Percentiles rank a stretch among this genome's conserved stretches.
Evolutionary conservation across 805 yeast genomes (phyloP).

Genomic region (Metschnikowia sp.): DNA sequence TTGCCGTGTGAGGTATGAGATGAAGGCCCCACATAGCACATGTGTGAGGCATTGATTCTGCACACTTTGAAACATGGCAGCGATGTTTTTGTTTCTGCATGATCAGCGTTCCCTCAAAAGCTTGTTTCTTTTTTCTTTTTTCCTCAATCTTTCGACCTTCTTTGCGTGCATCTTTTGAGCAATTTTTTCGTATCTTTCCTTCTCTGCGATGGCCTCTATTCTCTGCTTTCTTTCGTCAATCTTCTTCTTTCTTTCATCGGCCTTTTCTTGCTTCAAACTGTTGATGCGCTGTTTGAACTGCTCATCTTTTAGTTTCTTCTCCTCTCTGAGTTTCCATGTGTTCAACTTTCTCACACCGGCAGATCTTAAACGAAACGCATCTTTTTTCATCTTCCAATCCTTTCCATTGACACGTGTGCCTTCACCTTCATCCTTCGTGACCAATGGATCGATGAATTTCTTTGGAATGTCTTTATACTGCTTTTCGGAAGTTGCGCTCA

Average conservation of each 20-base stretch:
- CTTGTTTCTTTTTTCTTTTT: constrained; percentile 93
- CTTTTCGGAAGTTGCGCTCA: constrained; percentile 31
- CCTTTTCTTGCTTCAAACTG: constrained; percentile 78
- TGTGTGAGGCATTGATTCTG: too few relatives aligned
- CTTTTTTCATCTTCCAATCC: constrained; percentile 66
- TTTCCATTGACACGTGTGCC: constrained; percentile 63
- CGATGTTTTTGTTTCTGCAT: too few relatives aligned
- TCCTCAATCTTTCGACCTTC: constrained; percentile 84
- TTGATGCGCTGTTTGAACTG: constrained; percentile 66
- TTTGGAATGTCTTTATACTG: constrained; percentile 33
- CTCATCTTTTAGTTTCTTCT: constrained; percentile 60
- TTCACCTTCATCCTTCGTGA: constrained; percentile 35
- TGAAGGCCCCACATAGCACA: too few relatives aligned
- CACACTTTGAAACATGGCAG: too few relatives aligned
- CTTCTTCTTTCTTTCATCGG: constrained; percentile 49
- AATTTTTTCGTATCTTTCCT: constrained; percentile 78
- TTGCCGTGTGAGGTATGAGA: too few relatives aligned
- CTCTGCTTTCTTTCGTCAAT: constrained; percentile 64
- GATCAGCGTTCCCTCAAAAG: constrained; percentile 78
- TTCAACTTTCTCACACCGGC: constrained; percentile 49
- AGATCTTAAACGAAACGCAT: constrained; percentile 62
- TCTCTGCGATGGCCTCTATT: constrained; percentile 79
- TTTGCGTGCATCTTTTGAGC: constrained; percentile 89
- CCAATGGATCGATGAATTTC: constrained; percentile 33
- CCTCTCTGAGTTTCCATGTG: constrained; percentile 65